These are phyloP conservation scores for Geotrichum europaeum DNA, from an alignment of 1,139 yeast genomes.

Conservation along the genomic window DNA sequence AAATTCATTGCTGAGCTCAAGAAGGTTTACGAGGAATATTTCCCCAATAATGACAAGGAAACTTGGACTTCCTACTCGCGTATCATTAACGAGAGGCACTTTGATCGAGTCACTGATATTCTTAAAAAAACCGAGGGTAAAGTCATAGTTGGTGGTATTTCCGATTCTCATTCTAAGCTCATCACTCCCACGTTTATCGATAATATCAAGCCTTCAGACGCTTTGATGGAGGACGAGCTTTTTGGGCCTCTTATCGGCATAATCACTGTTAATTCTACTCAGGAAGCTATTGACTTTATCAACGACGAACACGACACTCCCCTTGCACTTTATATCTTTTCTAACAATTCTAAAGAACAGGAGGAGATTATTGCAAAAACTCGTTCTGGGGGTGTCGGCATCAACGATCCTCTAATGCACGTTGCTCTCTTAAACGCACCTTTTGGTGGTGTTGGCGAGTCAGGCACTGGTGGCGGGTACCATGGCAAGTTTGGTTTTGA, in stretches of 20 bases:
- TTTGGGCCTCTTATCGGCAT: constrained; percentile 88
- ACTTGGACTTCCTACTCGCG: constrained; percentile 47
- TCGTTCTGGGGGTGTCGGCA: constrained; percentile 67
- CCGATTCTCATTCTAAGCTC: constrained; percentile 42
- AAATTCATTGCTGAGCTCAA: constrained; percentile 46
- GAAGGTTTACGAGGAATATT: constrained; percentile 44
- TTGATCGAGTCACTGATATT: constrained; percentile 42
- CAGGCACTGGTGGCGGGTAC: constrained; percentile 64
- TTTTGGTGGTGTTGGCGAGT: constrained; percentile 85
- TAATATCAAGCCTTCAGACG: constrained; percentile 57
- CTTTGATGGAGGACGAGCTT: constrained; percentile 67
- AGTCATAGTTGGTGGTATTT: constrained; percentile 50
- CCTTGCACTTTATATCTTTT: constrained; percentile 71
- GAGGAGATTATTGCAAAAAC: constrained; percentile 47
- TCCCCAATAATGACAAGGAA: constrained; percentile 37
- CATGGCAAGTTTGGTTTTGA: constrained; percentile 73
- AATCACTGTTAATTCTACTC: constrained; percentile 48
- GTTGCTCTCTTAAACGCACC: constrained; percentile 70
- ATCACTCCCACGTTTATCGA: constrained; percentile 72
- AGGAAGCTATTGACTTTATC: constrained; percentile 46
- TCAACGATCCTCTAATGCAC: constrained; percentile 72
- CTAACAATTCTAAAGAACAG: constrained; percentile 48
- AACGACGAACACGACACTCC: constrained; percentile 69
- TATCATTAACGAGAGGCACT: constrained; percentile 58
- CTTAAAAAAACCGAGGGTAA: constrained; percentile 53